phyloP scores from a whole-genome alignment of 805 yeast species.

The Metschnikowia lochheadii region DNA sequence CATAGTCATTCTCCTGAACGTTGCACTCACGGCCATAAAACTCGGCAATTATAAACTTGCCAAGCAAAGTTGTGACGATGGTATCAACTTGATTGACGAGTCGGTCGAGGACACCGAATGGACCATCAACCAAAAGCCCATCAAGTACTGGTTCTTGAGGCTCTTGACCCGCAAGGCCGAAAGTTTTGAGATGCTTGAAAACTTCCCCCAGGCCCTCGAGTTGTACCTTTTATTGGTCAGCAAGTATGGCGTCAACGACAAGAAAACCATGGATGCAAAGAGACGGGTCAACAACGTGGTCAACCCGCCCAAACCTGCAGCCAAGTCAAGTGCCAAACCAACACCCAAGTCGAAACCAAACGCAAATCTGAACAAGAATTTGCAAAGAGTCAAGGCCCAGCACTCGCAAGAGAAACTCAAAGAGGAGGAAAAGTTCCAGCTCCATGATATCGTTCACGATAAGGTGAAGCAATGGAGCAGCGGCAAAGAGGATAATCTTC shows the following conservation, averaged over 20 bases:
- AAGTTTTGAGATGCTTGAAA: slow-evolving; percentile 75
- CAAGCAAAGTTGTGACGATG: slow-evolving; percentile 43
- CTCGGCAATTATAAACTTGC: slow-evolving; percentile 65
- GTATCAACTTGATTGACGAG: slow-evolving; percentile 33
- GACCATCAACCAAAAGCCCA: slow-evolving; percentile 45
- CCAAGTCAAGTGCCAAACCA: slow-evolving; percentile 5
- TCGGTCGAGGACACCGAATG: slow-evolving; percentile 26
- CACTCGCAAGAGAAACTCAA: slow-evolving; percentile 10
- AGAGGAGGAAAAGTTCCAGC: slow-evolving; percentile 38
- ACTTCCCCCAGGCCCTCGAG: slow-evolving; percentile 56
- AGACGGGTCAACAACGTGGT: slow-evolving; percentile 69
- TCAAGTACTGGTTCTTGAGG: slow-evolving; percentile 72
- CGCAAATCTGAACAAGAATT: slow-evolving; percentile 3
- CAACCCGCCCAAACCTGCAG: slow-evolving; percentile 43
- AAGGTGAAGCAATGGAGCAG: slow-evolving; percentile 59
- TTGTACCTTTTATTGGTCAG: slow-evolving; percentile 60
- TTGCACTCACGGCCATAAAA: slow-evolving; percentile 61
- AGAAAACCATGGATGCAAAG: slow-evolving; percentile 71
- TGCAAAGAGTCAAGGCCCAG: slow-evolving; percentile 39
- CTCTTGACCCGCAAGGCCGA: slow-evolving; percentile 72
- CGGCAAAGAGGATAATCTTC: slow-evolving; percentile 76
- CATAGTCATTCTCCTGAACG: slow-evolving; percentile 69
- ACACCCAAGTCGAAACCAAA: slow-evolving; percentile 7
- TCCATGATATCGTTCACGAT: slow-evolving; percentile 60
- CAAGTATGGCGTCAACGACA: slow-evolving; percentile 58